Evolutionary conservation across 805 yeast species (phyloP).

Genomic region (Saccharomyces jurei): DNA sequence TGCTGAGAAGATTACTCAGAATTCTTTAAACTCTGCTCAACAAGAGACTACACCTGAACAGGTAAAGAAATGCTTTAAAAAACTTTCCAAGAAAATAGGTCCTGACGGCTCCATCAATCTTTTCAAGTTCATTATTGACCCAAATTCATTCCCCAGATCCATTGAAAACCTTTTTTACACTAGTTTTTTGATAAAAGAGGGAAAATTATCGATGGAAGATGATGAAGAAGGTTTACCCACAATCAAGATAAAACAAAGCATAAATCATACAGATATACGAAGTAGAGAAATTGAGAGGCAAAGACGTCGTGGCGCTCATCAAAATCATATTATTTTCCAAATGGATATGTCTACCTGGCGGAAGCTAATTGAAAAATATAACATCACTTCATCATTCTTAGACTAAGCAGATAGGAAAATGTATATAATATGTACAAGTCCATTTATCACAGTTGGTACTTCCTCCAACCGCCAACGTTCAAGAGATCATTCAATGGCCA

Average conservation of each 20-base stretch:
- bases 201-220: slow-evolving; percentile 47
- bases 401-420: not conserved
- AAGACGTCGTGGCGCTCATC: slow-evolving; percentile 23
- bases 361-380: slow-evolving; percentile 42
- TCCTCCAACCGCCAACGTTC: slow-evolving; percentile 45
- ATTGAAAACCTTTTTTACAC: slow-evolving; percentile 80
- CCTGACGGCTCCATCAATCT: slow-evolving; percentile 41
- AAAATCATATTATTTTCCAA: slow-evolving; percentile 64
- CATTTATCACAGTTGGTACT: not conserved
- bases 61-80: slow-evolving; percentile 46
- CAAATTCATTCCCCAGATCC: slow-evolving; percentile 65
- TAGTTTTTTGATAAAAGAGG: slow-evolving; percentile 73
- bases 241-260: slow-evolving; percentile 28
- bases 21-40: slow-evolving; percentile 42
- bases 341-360: slow-evolving; percentile 64
- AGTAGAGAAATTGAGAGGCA: slow-evolving; percentile 19
- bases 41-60: slow-evolving; percentile 58
- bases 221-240: slow-evolving; percentile 43
- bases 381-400: slow-evolving; percentile 35
- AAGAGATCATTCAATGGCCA: slow-evolving; percentile 68
- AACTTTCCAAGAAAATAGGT: slow-evolving; percentile 30
- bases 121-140: slow-evolving; percentile 64
- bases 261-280: slow-evolving; percentile 15
- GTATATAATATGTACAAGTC: not conserved
- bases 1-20: slow-evolving; percentile 47